phyloP scores from a whole-genome alignment of 108 stramenopile species.

The Parmales sp. region DNA sequence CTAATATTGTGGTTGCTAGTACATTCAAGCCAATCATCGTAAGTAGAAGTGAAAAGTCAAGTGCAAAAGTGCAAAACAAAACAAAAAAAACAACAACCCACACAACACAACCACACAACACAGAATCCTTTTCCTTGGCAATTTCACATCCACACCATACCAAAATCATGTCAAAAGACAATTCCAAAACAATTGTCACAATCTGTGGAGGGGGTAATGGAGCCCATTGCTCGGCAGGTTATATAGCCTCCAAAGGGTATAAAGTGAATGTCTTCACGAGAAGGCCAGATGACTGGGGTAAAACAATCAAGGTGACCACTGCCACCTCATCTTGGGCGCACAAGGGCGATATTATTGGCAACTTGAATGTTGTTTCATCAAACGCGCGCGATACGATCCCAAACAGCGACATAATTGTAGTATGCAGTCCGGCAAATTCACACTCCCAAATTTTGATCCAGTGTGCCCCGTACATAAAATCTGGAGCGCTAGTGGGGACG shows the following conservation, averaged over 20 bases:
- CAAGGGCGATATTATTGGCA: constrained; percentile 24
- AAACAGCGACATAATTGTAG: constrained; percentile 27
- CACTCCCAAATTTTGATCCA: constrained; percentile 20
- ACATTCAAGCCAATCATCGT: no score
- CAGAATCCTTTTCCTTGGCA: no score
- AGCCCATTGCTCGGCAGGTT: constrained; percentile 31
- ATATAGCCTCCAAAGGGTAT: constrained; percentile 20
- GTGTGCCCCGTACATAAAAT: constrained; percentile 22
- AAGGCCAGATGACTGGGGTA: constrained; percentile 19
- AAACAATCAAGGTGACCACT: constrained; percentile 23
- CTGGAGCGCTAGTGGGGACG: constrained; percentile 25
- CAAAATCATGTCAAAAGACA: not conserved
- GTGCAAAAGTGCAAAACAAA: no score
- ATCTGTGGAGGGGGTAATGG: constrained; percentile 38
- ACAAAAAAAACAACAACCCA: no score
- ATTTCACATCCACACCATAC: no score
- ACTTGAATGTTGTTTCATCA: constrained; percentile 18
- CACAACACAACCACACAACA: no score
- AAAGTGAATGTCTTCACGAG: constrained; percentile 35
- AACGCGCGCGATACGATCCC: constrained; percentile 24
- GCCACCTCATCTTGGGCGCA: constrained; percentile 27
- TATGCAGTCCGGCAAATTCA: constrained; percentile 31
- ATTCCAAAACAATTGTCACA: constrained; percentile 10
- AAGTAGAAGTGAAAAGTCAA: no score
- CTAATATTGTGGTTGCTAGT: no score